These are phyloP conservation scores for Gigaspora rosea DNA, from an alignment of 192 early-diverging fungal species.

Conservation along the genomic window DNA sequence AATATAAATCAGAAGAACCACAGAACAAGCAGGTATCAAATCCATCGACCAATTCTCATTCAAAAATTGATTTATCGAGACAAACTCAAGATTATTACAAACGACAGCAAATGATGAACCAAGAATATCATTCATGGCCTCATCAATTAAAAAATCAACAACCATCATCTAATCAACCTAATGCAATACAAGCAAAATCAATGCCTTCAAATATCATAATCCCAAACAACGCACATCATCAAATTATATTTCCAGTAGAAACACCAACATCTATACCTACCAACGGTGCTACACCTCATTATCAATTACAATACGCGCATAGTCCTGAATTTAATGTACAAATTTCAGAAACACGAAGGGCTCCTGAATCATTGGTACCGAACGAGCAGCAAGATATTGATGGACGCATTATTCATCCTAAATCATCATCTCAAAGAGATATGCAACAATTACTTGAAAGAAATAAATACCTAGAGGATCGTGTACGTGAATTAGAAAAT, in stretches of 20 bases:
- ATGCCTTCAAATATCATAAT: neutral
- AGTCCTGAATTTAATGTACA: neutral
- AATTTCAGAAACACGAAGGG: slow-evolving; percentile 1
- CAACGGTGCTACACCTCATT: neutral
- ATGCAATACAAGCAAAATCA: neutral
- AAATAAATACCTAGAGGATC: slow-evolving; percentile 19
- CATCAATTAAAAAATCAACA: neutral
- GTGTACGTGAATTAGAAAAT: slow-evolving; percentile 29
- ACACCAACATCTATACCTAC: neutral
- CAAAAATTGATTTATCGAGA: neutral
- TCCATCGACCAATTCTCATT: neutral
- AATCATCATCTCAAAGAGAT: neutral
- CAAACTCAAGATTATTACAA: neutral
- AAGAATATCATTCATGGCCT: slow-evolving; percentile 1
- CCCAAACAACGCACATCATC: neutral
- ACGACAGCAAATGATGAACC: neutral
- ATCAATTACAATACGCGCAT: slow-evolving; percentile 7
- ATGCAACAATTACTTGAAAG: slow-evolving; percentile 6
- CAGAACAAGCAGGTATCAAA: slow-evolving; percentile 5
- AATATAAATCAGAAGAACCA: neutral
- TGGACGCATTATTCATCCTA: neutral
- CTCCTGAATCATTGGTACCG: neutral
- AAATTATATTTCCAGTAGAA: slow-evolving; percentile 16
- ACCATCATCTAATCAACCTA: neutral
- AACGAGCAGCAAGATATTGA: neutral